phyloP scores from a whole-genome alignment of 1,139 yeast genomes.

The Eremothecium coryli region DNA sequence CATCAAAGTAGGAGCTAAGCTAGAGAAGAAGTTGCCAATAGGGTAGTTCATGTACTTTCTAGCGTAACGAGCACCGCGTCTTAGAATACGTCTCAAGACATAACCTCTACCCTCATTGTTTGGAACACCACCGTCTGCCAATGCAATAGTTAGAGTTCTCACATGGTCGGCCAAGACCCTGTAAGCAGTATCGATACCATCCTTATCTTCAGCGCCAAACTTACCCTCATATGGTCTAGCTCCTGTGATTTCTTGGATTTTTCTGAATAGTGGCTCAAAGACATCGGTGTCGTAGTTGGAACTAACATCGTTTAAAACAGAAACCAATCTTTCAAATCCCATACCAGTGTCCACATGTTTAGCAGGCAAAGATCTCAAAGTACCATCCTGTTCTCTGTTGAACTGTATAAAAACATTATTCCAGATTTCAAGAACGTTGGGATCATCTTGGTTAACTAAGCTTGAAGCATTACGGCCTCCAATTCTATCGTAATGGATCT shows the following conservation, averaged over 20 bases:
- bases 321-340: conserved; percentile 97
- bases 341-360: conserved; percentile 96
- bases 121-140: conserved; percentile 98
- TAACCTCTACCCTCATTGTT: conserved; percentile 99
- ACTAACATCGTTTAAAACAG: conserved; percentile 78
- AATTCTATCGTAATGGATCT: conserved; percentile 92
- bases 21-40: conserved; percentile 86
- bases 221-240: conserved; percentile 85
- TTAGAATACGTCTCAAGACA: conserved; percentile 87
- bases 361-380: conserved; percentile 75
- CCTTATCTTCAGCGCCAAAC: conserved; percentile 84
- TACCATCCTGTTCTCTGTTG: conserved; percentile 86
- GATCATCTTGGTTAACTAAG: conserved; percentile 92
- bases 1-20: conserved; percentile 84
- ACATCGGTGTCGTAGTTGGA: conserved; percentile 98
- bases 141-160: conserved; percentile 89
- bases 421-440: conserved; percentile 96
- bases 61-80: conserved; percentile 96
- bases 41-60: conserved; percentile 95
- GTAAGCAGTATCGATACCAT: conserved; percentile 96
- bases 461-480: conserved; percentile 93
- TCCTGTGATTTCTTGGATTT: conserved; percentile 86
- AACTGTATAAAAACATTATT: conserved; percentile 92
- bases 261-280: conserved; percentile 74
- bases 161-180: conserved; percentile 98